Conservation (phyloP, 441 rosid species). For the Syzygium malaccense region DNA sequence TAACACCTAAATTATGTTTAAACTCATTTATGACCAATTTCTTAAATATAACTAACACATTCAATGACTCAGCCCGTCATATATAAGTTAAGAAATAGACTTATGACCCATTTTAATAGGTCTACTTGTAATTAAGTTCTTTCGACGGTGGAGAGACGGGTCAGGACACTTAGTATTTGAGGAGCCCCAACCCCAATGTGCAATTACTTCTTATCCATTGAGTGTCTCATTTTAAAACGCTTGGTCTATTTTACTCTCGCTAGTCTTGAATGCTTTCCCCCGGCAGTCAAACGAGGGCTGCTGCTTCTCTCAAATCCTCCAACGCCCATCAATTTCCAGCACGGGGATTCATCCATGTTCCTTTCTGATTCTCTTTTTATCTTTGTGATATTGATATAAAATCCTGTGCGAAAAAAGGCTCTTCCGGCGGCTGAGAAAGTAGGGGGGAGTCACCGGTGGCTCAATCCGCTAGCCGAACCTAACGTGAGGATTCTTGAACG, state of each 20-base stretch:
- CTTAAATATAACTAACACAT: too few species aligned
- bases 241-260: not conserved
- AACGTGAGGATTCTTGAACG: not conserved
- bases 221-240: not conserved
- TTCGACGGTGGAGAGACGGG: not conserved
- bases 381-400: not conserved
- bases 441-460: not conserved
- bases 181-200: not conserved
- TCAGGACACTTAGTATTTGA: not conserved
- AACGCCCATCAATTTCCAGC: not conserved
- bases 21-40: too few species aligned
- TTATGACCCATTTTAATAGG: fast-evolving
- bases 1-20: too few species aligned
- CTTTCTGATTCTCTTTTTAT: not conserved
- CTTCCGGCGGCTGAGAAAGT: not conserved
- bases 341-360: not conserved
- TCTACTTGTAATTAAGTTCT: not conserved
- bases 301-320: too few species aligned
- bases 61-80: too few species aligned
- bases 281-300: not conserved
- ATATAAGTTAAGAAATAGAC: too few species aligned
- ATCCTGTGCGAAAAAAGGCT: not conserved
- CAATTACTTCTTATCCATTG: not conserved
- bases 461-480: not conserved
- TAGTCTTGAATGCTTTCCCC: not conserved